These are phyloP conservation scores for Plasmodium sp. DNA, from an alignment of 169 alveolate genomes.

Conservation along the genomic window DNA sequence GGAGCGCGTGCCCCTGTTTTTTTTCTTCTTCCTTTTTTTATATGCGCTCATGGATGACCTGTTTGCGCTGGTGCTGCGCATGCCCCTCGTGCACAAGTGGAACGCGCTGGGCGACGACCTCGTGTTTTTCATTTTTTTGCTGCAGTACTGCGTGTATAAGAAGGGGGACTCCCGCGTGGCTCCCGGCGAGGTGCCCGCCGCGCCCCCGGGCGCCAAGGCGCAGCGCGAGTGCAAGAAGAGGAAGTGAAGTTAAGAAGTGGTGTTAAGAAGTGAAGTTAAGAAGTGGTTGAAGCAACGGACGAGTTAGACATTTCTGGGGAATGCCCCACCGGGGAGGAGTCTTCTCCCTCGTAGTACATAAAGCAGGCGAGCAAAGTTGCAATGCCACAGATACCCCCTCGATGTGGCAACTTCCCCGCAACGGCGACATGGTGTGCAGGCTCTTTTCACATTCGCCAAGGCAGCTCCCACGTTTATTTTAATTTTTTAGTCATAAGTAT, in stretches of 20 bases:
- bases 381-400: neutral
- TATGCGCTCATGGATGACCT: conserved; percentile 39
- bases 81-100: conserved; percentile 25
- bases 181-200: neutral
- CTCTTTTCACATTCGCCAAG: neutral
- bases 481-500: neutral
- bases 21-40: conserved; percentile 1
- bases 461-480: neutral
- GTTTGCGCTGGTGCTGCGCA: conserved; percentile 11
- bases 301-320: neutral
- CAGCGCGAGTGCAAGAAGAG: conserved; percentile 5
- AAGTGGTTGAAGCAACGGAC: neutral
- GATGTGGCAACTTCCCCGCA: neutral
- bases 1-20: neutral
- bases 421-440: neutral
- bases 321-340: neutral
- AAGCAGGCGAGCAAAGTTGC: neutral
- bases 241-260: neutral
- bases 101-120: conserved; percentile 27
- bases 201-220: neutral
- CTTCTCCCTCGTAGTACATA: neutral
- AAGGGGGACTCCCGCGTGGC: neutral
- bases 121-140: conserved; percentile 10
- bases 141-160: conserved; percentile 31
- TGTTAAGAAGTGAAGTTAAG: neutral